phyloP scores from a whole-genome alignment of 2,329 filamentous ascomycete species.

The Penicillium hesseltinei region DNA sequence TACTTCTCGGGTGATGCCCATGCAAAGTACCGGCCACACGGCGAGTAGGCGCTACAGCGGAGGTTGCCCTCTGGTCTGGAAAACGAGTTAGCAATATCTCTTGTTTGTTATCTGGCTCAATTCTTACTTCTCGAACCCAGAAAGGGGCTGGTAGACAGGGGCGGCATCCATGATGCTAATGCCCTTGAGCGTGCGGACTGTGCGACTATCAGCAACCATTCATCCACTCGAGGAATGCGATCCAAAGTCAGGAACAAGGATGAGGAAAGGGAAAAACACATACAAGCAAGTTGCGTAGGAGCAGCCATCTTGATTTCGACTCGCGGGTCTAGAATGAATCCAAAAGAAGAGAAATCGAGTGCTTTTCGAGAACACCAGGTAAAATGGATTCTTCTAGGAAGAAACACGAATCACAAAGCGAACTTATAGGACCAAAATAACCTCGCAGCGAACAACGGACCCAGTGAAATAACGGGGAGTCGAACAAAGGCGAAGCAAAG shows the following conservation, averaged over 20 bases:
- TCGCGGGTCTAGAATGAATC: constrained; percentile 9
- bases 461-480: constrained; percentile 3
- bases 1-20: constrained; percentile 82
- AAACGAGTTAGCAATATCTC: constrained; percentile 13
- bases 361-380: constrained; percentile 3
- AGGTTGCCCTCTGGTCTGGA: constrained; percentile 84
- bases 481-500: constrained; percentile 12
- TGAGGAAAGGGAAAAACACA: constrained; percentile 28
- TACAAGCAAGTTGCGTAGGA: constrained; percentile 89
- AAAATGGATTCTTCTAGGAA: constrained; percentile 3
- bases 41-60: constrained; percentile 92
- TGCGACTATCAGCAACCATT: constrained; percentile 29
- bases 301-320: constrained; percentile 64
- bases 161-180: constrained; percentile 91
- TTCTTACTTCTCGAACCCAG: constrained; percentile 66
- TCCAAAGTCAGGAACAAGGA: background rate
- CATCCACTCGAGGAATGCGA: background rate
- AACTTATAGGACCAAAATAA: constrained; percentile 4
- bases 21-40: constrained; percentile 92
- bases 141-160: constrained; percentile 79
- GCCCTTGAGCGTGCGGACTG: constrained; percentile 89
- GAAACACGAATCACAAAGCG: constrained; percentile 3
- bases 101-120: background rate
- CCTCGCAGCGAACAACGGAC: background rate
- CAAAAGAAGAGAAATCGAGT: constrained; percentile 13